These are phyloP conservation scores for Gilbertella persicaria DNA, from an alignment of 371 early-diverging fungal species.

Conservation along the genomic window DNA sequence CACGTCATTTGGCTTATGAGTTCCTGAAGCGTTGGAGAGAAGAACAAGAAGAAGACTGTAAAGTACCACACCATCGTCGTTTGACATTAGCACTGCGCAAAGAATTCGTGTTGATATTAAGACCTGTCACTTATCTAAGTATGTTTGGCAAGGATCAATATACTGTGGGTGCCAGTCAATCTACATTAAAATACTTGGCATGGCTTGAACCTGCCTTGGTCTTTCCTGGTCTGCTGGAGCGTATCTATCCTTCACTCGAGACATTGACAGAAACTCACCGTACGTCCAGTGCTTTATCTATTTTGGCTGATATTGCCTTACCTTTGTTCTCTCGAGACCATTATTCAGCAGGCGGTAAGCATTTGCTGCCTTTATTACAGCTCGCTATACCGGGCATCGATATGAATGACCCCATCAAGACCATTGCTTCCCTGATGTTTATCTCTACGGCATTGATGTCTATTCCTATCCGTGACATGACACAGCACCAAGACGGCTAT, in stretches of 20 bases:
- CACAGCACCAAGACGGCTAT: slow-evolving; percentile 33
- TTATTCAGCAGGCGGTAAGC: slow-evolving; percentile 86
- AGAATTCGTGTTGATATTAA: slow-evolving; percentile 62
- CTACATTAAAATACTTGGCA: slow-evolving; percentile 73
- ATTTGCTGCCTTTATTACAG: slow-evolving; percentile 73
- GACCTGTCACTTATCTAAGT: slow-evolving; percentile 59
- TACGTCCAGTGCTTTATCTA: slow-evolving; percentile 77
- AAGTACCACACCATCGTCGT: slow-evolving; percentile 59
- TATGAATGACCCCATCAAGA: slow-evolving; percentile 85
- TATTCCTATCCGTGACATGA: slow-evolving; percentile 69
- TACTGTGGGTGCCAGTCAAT: slow-evolving; percentile 65
- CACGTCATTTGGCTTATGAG: slow-evolving; percentile 60
- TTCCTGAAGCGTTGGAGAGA: slow-evolving; percentile 70
- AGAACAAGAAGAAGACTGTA: slow-evolving; percentile 59
- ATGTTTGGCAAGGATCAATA: slow-evolving; percentile 86
- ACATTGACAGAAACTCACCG: slow-evolving; percentile 88
- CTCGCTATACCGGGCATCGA: slow-evolving; percentile 88
- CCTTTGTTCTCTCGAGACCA: slow-evolving; percentile 72
- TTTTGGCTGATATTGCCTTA: slow-evolving; percentile 64
- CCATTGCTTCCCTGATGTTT: slow-evolving; percentile 74
- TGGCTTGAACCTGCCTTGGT: slow-evolving; percentile 77
- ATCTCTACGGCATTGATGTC: slow-evolving; percentile 64
- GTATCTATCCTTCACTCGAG: slow-evolving; percentile 86
- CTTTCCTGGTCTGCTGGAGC: slow-evolving; percentile 81
- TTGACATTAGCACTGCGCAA: slow-evolving; percentile 56